Conservation (phyloP, 1,139 yeast genomes). For the Scheffersomyces insectosa region DNA sequence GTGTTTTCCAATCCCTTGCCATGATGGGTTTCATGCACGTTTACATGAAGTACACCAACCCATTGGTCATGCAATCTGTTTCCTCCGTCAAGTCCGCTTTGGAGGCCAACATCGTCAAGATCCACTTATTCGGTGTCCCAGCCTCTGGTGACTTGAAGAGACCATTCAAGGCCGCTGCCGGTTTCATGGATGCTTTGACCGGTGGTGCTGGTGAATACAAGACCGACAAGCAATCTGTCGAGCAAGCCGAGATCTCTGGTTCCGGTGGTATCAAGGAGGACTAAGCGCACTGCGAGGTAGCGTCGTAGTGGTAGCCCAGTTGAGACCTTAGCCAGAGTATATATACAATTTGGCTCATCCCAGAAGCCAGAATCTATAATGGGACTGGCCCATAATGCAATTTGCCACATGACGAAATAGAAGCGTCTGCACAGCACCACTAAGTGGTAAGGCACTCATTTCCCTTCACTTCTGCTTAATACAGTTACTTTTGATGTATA, state of each 20-base stretch:
- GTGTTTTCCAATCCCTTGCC: constrained; percentile 85
- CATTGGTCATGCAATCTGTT: constrained; percentile 91
- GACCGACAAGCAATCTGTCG: constrained; percentile 86
- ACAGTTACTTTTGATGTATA: too few species aligned
- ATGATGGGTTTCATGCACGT: constrained; percentile 99
- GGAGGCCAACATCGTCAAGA: constrained; percentile 89
- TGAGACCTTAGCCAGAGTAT: too few species aligned
- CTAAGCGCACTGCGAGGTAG: constrained; percentile 30
- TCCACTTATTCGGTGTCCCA: constrained; percentile 81
- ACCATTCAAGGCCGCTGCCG: constrained; percentile 89
- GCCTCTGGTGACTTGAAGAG: constrained; percentile 93
- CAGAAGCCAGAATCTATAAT: too few species aligned
- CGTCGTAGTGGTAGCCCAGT: too few species aligned
- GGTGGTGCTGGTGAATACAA: constrained; percentile 55
- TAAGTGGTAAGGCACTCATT: too few species aligned
- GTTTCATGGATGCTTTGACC: constrained; percentile 72
- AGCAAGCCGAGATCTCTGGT: constrained; percentile 83
- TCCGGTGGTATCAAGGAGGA: constrained; percentile 91
- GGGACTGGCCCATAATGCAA: too few species aligned
- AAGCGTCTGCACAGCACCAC: too few species aligned
- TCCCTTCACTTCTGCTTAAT: too few species aligned
- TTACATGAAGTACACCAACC: constrained; percentile 97
- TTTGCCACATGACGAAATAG: too few species aligned
- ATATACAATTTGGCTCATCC: too few species aligned
- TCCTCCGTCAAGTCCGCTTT: constrained; percentile 88